Percentiles rank a stretch among this genome's conserved stretches.
phyloP scores from a whole-genome alignment of 2,329 filamentous ascomycete genomes.

The Ophiostoma montium region DNA sequence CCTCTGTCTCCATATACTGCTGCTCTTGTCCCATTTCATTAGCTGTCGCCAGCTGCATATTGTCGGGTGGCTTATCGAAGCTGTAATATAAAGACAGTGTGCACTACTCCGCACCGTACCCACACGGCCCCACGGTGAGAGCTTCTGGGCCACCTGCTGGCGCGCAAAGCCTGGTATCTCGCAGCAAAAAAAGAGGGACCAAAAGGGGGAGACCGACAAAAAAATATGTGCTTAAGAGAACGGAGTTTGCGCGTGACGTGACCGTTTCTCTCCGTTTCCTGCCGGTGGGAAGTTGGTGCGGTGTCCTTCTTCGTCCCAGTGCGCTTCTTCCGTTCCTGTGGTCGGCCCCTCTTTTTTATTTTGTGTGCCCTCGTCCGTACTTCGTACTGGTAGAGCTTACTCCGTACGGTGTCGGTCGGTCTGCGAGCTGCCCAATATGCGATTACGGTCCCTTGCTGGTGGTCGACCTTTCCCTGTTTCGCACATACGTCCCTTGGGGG shows the following conservation, averaged over 20 bases:
- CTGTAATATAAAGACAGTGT: not conserved
- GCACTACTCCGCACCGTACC: not conserved
- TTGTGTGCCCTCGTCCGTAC: not conserved
- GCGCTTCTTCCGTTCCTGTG: not conserved
- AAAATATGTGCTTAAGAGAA: not conserved
- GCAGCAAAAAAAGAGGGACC: constrained; percentile 1
- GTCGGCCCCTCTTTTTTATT: not conserved
- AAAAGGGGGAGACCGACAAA: not conserved
- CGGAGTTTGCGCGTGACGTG: no score
- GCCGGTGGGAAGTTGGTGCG: not conserved
- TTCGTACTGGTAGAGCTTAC: not conserved
- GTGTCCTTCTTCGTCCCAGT: no score
- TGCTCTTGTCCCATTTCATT: no score
- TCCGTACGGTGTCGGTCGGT: not conserved
- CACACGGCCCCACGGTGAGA: not conserved
- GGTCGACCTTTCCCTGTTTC: constrained; percentile 8
- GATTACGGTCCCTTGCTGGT: not conserved
- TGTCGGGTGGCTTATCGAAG: no score
- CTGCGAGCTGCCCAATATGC: no score
- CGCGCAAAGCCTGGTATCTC: not conserved
- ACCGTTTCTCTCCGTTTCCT: not conserved
- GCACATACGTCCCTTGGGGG: not conserved
- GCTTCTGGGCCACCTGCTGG: constrained; percentile 1
- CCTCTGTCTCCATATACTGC: no score
- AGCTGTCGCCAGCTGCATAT: no score